Evolutionary conservation across 1,139 yeast genomes (phyloP).

Genomic region (Ogataea hybrid): DNA sequence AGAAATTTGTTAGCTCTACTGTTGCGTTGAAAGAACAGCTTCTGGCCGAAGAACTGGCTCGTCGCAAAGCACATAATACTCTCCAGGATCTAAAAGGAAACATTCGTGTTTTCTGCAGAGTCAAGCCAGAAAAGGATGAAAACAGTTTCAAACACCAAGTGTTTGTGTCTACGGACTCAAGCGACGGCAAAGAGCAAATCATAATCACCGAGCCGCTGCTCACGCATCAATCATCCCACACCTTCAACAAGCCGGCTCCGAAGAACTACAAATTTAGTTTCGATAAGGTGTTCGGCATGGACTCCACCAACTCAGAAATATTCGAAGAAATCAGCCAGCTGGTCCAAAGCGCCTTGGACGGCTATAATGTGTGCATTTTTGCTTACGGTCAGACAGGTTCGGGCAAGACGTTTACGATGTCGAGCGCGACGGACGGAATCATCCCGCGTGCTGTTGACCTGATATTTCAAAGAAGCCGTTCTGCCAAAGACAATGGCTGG

Average conservation of each 20-base stretch:
- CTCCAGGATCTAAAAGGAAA: constrained; percentile 90
- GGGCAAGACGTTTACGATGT: constrained; percentile 93
- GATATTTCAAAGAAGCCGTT: constrained; percentile 60
- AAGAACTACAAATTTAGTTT: constrained; percentile 53
- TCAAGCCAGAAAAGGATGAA: constrained; percentile 51
- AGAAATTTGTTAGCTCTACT: neutral
- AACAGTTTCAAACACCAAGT: constrained; percentile 17
- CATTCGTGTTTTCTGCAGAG: constrained; percentile 85
- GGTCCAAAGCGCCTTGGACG: constrained; percentile 88
- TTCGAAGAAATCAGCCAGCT: constrained; percentile 86
- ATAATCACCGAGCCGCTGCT: constrained; percentile 33
- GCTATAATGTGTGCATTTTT: constrained; percentile 88
- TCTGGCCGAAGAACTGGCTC: constrained; percentile 45
- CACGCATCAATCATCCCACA: neutral
- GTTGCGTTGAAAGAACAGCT: constrained; percentile 27
- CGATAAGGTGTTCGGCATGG: constrained; percentile 71
- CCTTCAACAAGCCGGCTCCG: constrained; percentile 11
- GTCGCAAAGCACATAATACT: constrained; percentile 71
- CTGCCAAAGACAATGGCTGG: constrained; percentile 62
- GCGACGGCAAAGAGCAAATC: constrained; percentile 51
- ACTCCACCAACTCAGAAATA: constrained; percentile 54
- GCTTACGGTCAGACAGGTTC: constrained; percentile 99
- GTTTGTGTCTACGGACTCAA: constrained; percentile 30
- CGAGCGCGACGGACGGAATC: constrained; percentile 69
- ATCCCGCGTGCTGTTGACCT: constrained; percentile 75